These are phyloP conservation scores for Scedosporium boydii DNA, from an alignment of 2,329 filamentous ascomycete species.

Conservation along the genomic window DNA sequence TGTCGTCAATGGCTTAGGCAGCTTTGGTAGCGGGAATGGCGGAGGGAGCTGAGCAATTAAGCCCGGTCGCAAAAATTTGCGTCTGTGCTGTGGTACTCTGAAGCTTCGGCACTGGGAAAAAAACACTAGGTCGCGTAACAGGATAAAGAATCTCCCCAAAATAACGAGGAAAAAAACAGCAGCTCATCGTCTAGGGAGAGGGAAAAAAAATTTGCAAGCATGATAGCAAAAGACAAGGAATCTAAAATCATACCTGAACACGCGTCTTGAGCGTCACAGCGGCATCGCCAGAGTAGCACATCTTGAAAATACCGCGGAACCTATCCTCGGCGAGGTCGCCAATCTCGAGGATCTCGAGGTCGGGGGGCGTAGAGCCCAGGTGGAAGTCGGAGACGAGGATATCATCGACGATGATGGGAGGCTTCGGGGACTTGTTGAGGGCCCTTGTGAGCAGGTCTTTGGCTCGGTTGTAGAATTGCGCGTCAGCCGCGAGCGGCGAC, in stretches of 20 bases:
- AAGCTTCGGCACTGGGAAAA: constrained; percentile 3
- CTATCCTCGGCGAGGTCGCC: constrained; percentile 94
- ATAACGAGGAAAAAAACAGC: no score
- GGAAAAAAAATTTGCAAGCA: not conserved
- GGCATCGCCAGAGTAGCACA: constrained; percentile 94
- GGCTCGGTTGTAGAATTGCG: constrained; percentile 78
- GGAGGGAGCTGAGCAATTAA: not conserved
- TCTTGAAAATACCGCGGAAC: constrained; percentile 98
- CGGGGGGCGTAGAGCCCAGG: constrained; percentile 84
- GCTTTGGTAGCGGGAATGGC: not conserved
- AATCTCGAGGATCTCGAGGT: constrained; percentile 95
- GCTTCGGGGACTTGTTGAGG: constrained; percentile 95
- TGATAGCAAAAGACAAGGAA: constrained; percentile 10
- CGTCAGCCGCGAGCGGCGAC: constrained; percentile 96
- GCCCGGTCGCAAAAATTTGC: not conserved
- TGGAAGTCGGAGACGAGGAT: constrained; percentile 98
- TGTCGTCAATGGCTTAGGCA: not conserved
- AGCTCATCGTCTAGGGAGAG: not conserved
- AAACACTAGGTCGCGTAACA: constrained; percentile 7
- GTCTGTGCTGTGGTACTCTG: not conserved
- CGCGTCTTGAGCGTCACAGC: constrained; percentile 91
- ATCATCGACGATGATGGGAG: constrained; percentile 98
- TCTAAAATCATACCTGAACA: constrained; percentile 61
- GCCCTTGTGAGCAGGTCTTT: constrained; percentile 91
- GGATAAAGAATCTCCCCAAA: not conserved